Evolutionary conservation across 2,329 filamentous ascomycete genomes (phyloP), one percentile per base, ranked within the genome.

Genomic region (Shiraia bambusicola): DNA sequence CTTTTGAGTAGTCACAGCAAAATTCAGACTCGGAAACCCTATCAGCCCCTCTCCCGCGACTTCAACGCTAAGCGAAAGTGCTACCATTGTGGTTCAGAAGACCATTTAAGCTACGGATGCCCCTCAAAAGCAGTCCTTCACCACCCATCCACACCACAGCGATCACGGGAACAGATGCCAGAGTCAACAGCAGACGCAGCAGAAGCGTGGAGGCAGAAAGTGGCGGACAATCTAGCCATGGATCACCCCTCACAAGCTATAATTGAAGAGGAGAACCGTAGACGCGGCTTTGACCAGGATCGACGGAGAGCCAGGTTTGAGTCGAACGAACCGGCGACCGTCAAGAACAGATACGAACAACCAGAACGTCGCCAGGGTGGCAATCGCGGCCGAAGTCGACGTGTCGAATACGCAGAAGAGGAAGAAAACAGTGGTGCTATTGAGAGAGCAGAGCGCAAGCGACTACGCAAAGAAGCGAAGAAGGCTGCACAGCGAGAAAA

Each of bases 401-500:
- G 56, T 40, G 36, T 56, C 4, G 52, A 62, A 11, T 52, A 58
- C 5, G 55, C 65, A 10, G 58, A 64, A 8, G 58, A 60, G 2
- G 50, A 58, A 2, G 53, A 61, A 8, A 54, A 58, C 3, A 49
- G 56, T 8, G 44, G 43, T 14, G 43, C 44, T 19, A 24, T 61
- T 9, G 49, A 49, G 37, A 58, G 56, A 43, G 53, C 50, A 15
- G 61, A 67, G 41, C 61, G 58, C 26, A 67, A 65, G 37, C 61
- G 63, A 27, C 41, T 54, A 34, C 60, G 63, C 6, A 56, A 58
- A 25, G 63, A 66, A 31, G 65, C 61, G 9, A 67, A 67, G 52
- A 63, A 65, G 45, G 61, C 56, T 31, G 59, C 59, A 11, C 59
- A 63, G 34, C n/a, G 52, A 16, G 50, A 53, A 15, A 61, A 58